phyloP scores from a whole-genome alignment of 2,329 filamentous ascomycete genomes.

The Alternaria incomplexa region DNA sequence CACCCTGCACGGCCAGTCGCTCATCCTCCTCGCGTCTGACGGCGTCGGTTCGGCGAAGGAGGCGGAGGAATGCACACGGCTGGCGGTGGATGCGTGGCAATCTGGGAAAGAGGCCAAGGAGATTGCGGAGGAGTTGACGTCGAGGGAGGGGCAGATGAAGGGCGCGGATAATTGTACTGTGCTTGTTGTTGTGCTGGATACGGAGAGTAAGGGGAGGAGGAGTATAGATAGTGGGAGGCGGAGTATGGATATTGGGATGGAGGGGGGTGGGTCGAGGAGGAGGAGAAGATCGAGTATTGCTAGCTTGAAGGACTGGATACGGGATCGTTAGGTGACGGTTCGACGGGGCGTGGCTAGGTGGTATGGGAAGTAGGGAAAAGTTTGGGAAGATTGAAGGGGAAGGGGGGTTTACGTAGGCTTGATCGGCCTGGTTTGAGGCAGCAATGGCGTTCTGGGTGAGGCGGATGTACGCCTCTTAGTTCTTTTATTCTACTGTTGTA shows the following conservation, averaged over 20 bases:
- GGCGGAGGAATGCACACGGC: slow-evolving; percentile 22
- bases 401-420: not conserved
- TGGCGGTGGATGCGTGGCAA: slow-evolving; percentile 22
- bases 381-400: not conserved
- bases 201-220: slow-evolving; percentile 14
- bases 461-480: not conserved
- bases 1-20: slow-evolving; percentile 20
- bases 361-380: not conserved
- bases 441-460: not conserved
- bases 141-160: slow-evolving; percentile 16
- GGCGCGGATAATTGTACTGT: slow-evolving; percentile 34
- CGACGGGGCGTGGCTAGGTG: not conserved
- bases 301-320: slow-evolving; percentile 21
- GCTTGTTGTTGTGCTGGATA: slow-evolving; percentile 24
- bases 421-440: not conserved
- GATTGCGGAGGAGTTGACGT: slow-evolving; percentile 26
- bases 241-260: slow-evolving; percentile 10
- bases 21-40: slow-evolving; percentile 30
- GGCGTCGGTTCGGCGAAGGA: slow-evolving; percentile 28
- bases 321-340: slow-evolving; percentile 3
- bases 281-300: slow-evolving; percentile 16
- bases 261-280: slow-evolving; percentile 3
- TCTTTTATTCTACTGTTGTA: not conserved
- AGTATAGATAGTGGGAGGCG: slow-evolving; percentile 13
- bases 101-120: slow-evolving; percentile 18